Conservation (phyloP, 2,329 filamentous ascomycete genomes). For the Phialophora macrospora region DNA sequence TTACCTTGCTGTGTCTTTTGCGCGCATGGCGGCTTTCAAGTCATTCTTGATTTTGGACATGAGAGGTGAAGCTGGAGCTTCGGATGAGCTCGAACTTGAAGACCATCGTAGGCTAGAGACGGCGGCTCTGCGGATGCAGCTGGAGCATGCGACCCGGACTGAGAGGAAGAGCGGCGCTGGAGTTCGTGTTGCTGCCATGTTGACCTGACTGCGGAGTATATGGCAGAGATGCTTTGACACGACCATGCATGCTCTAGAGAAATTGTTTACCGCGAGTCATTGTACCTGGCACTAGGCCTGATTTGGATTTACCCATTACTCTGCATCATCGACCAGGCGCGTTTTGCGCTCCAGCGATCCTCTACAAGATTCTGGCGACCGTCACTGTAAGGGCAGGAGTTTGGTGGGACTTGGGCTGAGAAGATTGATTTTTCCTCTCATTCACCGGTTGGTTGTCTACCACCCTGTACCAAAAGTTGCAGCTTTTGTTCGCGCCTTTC, state of each 20-base stretch:
- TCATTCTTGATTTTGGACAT: conserved; percentile 53
- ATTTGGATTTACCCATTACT: conserved; percentile 8
- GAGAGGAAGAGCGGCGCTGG: conserved; percentile 6
- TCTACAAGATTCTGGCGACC: conserved; percentile 1
- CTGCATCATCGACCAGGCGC: conserved; percentile 5
- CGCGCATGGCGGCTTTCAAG: conserved; percentile 56
- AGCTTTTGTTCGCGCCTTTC: background rate
- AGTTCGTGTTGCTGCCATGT: conserved; percentile 16
- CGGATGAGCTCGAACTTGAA: conserved; percentile 41
- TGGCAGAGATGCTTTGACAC: background rate
- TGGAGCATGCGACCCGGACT: conserved; percentile 24
- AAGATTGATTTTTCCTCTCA: conserved; percentile 7
- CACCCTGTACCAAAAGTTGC: background rate
- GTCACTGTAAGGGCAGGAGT: background rate
- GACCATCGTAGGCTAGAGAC: conserved; percentile 46
- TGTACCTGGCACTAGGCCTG: conserved; percentile 14
- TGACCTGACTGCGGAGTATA: background rate
- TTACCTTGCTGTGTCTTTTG: conserved; percentile 55
- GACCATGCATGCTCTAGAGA: background rate
- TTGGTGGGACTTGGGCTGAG: background rate
- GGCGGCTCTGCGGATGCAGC: conserved; percentile 23
- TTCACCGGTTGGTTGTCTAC: background rate
- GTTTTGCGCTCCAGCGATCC: background rate
- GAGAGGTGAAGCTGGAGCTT: conserved; percentile 46
- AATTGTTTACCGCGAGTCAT: conserved; percentile 18